These are phyloP conservation scores for Lentinula raphanica DNA, from an alignment of 768 basidiomycete species.

Conservation along the genomic window DNA sequence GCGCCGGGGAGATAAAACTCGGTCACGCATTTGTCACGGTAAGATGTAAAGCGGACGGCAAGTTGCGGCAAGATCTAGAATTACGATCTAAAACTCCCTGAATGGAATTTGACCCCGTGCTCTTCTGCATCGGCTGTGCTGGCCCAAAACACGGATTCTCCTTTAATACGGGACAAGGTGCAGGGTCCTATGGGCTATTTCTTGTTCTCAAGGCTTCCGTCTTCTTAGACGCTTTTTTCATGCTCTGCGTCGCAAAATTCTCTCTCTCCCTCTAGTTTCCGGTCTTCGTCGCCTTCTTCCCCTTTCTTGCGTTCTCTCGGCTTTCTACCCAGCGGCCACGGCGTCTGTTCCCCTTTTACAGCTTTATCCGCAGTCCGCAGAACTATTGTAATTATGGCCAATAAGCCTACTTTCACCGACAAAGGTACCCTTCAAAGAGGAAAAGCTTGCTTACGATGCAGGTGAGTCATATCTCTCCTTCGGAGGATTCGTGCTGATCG, in stretches of 20 bases:
- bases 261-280: background rate
- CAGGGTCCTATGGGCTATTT: background rate
- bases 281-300: background rate
- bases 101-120: conserved; percentile 8
- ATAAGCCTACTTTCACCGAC: conserved; percentile 34
- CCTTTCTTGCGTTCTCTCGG: background rate
- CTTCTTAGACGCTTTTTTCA: conserved; percentile 1
- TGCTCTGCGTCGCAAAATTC: conserved; percentile 1
- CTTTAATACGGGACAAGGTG: conserved; percentile 7
- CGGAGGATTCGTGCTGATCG: background rate
- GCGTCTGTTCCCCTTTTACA: conserved; percentile 2
- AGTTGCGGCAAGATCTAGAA: conserved; percentile 3
- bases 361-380: conserved; percentile 7
- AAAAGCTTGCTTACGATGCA: conserved; percentile 70
- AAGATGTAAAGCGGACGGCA: background rate
- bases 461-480: conserved; percentile 32
- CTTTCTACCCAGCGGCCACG: background rate
- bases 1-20: background rate
- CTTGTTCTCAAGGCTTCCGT: background rate
- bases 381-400: conserved; percentile 35
- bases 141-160: conserved; percentile 8
- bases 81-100: conserved; percentile 4
- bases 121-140: conserved; percentile 7
- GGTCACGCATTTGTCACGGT: background rate
- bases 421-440: conserved; percentile 55